Conservation (phyloP, 208 protist genomes). For the Wallacemonas sp. region DNA sequence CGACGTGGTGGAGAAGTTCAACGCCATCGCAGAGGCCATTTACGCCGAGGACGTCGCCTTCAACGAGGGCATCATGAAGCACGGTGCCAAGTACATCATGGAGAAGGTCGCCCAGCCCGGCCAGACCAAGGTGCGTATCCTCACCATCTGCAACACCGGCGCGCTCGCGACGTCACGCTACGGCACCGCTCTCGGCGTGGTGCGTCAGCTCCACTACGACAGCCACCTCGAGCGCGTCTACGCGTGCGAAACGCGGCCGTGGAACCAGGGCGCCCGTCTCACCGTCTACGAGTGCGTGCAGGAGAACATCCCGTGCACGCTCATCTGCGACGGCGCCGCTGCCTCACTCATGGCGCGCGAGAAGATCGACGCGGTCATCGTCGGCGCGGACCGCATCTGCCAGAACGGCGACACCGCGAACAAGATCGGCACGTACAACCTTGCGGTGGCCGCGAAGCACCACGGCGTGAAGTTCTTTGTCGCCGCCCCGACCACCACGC, state of each 20-base stretch:
- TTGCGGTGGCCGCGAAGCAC: slow-evolving; percentile 89
- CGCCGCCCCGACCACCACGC: slow-evolving; percentile 89
- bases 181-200: slow-evolving; percentile 94
- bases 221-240: slow-evolving; percentile 84
- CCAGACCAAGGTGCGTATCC: slow-evolving; percentile 45
- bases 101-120: slow-evolving; percentile 24
- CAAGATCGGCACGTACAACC: slow-evolving; percentile 96
- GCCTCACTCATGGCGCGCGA: slow-evolving; percentile 59
- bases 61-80: slow-evolving; percentile 92
- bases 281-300: slow-evolving; percentile 96
- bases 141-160: slow-evolving; percentile 97
- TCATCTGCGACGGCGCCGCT: slow-evolving; percentile 93
- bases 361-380: slow-evolving; percentile 88
- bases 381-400: slow-evolving; percentile 94
- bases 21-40: slow-evolving; percentile 81
- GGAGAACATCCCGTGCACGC: slow-evolving; percentile 91
- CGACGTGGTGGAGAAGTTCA: slow-evolving; percentile 60
- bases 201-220: slow-evolving; percentile 87
- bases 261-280: slow-evolving; percentile 94
- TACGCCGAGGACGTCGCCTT: slow-evolving; percentile 86
- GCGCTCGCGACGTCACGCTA: slow-evolving; percentile 92
- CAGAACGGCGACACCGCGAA: slow-evolving; percentile 96
- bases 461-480: slow-evolving; percentile 94
- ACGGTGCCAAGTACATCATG: slow-evolving; percentile 84
- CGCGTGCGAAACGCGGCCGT: slow-evolving; percentile 95